Conservation (phyloP, 1,139 yeast genomes). For the Kluyveromyces sp. region DNA sequence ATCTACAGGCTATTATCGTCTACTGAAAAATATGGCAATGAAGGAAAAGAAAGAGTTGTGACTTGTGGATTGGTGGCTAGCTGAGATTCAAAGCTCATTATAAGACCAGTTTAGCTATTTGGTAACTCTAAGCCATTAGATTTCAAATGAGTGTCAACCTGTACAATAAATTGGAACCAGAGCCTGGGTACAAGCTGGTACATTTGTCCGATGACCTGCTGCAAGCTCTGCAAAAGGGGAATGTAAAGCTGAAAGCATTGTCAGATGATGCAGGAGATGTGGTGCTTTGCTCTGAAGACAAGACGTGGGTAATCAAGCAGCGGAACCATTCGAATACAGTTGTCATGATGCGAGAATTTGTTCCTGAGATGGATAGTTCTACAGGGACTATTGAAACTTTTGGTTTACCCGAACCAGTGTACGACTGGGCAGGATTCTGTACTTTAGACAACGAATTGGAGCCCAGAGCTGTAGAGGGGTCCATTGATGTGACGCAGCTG, state of each 20-base stretch:
- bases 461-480: conserved; percentile 38
- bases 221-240: conserved; percentile 35
- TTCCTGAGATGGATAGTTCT: conserved; percentile 15
- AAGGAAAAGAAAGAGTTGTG: no score
- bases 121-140: no score
- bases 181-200: conserved; percentile 44
- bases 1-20: no score
- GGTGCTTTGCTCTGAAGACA: conserved; percentile 52
- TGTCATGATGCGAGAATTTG: conserved; percentile 39
- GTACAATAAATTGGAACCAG: conserved; percentile 26
- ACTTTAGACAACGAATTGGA: conserved; percentile 47
- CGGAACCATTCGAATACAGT: conserved; percentile 85
- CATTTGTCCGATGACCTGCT: conserved; percentile 55
- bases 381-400: conserved; percentile 25
- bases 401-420: conserved; percentile 20
- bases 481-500: conserved; percentile 38
- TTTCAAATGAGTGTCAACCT: conserved; percentile 11
- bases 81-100: no score
- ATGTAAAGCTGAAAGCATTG: conserved; percentile 42
- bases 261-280: conserved; percentile 37
- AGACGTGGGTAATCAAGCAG: conserved; percentile 63
- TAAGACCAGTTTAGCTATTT: no score
- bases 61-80: no score
- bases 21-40: no score
- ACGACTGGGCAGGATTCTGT: conserved; percentile 37